Evolutionary conservation across 371 early-diverging fungal species (phyloP).

Genomic region (Basidiobolus meristosporus): DNA sequence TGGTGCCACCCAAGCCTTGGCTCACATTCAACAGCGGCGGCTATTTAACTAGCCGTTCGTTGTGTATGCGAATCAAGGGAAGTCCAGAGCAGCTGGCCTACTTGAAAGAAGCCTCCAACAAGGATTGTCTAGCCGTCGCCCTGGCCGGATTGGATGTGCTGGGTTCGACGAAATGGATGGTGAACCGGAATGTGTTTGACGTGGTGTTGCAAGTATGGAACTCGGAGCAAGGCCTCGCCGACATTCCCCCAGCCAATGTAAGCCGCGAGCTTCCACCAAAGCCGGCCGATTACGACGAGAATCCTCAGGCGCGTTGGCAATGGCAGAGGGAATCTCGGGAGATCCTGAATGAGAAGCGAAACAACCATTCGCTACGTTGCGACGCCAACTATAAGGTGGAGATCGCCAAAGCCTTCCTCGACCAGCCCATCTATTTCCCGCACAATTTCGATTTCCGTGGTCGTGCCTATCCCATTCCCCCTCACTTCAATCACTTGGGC

Average conservation of each 20-base stretch:
- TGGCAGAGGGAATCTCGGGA: slow-evolving; percentile 26
- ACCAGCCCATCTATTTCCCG: slow-evolving; percentile 86
- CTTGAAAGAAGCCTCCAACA: slow-evolving; percentile 60
- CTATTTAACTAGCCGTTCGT: too few relatives aligned
- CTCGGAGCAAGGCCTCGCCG: slow-evolving; percentile 48
- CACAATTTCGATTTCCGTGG: slow-evolving; percentile 97
- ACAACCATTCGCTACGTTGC: slow-evolving; percentile 74
- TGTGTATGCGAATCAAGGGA: slow-evolving; percentile 50
- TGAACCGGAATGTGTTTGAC: slow-evolving; percentile 66
- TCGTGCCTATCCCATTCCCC: slow-evolving; percentile 93
- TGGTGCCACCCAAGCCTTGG: slow-evolving; percentile 90
- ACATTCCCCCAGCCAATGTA: slow-evolving; percentile 44
- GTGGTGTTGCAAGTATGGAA: slow-evolving; percentile 81
- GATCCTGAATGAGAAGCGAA: slow-evolving; percentile 29
- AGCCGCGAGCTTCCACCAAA: slow-evolving; percentile 24
- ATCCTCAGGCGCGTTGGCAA: slow-evolving; percentile 27
- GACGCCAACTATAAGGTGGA: slow-evolving; percentile 90
- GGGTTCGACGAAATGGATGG: slow-evolving; percentile 76
- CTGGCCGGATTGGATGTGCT: slow-evolving; percentile 75
- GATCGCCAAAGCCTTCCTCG: slow-evolving; percentile 82
- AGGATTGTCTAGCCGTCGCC: slow-evolving; percentile 39
- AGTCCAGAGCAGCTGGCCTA: slow-evolving; percentile 58
- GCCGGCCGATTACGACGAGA: slow-evolving; percentile 49
- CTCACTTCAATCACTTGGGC: slow-evolving; percentile 88
- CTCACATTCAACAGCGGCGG: slow-evolving; percentile 76